Percentiles rank a stretch among this genome's conserved stretches.
Evolutionary conservation across 495 filamentous ascomycete species (phyloP).

Genomic region (Chaetomium tenue): DNA sequence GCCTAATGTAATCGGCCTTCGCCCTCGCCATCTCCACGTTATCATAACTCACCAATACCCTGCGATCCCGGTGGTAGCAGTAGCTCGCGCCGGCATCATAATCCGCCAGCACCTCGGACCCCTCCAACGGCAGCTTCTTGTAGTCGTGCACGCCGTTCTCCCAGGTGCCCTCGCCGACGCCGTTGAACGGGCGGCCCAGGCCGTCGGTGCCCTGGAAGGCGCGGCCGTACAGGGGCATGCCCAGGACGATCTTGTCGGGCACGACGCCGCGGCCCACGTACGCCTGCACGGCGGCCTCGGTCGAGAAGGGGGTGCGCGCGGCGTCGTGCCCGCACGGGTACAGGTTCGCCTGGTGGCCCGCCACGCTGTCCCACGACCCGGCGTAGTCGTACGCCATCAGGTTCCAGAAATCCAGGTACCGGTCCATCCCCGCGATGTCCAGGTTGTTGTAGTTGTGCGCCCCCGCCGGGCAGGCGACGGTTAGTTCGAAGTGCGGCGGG

Average conservation of each 20-base stretch:
- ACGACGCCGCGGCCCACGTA: conserved; percentile 66
- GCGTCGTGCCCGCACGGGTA: conserved; percentile 56
- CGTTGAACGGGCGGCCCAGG: conserved; percentile 63
- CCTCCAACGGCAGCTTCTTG: conserved; percentile 61
- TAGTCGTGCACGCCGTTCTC: conserved; percentile 89
- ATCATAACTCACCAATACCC: conserved; percentile 77
- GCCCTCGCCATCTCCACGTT: conserved; percentile 59
- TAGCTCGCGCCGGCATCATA: conserved; percentile 62
- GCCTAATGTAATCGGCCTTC: conserved; percentile 70
- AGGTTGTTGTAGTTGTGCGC: conserved; percentile 73
- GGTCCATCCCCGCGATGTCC: conserved; percentile 70
- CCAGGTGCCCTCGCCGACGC: conserved; percentile 76
- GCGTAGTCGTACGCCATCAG: conserved; percentile 84
- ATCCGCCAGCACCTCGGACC: conserved; percentile 54
- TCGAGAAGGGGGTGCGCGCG: conserved; percentile 69
- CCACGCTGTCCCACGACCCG: conserved; percentile 68
- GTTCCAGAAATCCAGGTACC: conserved; percentile 89
- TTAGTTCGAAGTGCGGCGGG: conserved; percentile 69
- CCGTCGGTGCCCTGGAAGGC: conserved; percentile 78
- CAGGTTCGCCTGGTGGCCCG: conserved; percentile 84
- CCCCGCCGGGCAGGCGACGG: conserved; percentile 68
- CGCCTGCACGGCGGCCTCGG: conserved; percentile 62
- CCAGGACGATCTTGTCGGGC: conserved; percentile 72
- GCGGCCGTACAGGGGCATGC: conserved; percentile 90
- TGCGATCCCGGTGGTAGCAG: conserved; percentile 61